Base-by-base conservation (phyloP, 2,329 filamentous ascomycete genomes). In the Claviceps sp. region DNA sequence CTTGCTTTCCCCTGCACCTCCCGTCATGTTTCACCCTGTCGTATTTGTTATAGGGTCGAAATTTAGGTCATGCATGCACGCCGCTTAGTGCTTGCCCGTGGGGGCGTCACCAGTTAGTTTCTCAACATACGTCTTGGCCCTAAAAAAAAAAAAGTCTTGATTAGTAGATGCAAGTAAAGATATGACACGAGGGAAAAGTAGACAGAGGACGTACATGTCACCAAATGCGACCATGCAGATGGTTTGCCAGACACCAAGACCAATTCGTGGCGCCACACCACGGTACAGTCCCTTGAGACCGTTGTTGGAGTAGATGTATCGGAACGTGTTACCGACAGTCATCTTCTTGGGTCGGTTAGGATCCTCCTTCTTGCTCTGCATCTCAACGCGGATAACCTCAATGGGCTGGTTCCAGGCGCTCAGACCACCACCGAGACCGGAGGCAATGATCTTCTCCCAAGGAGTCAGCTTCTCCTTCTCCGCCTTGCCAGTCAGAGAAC, bases 321-420 rank as follows among this genome's bases (percentile, higher is more conserved):
- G 75, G 69, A 81, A 77, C 52, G 82, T 83, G 71, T 89, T 95
- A 61, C 83, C 87, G 56, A 98, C 93, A 49, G 89, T 97, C 86
- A 98, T 85, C 76, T 98, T 98, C 83, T 95, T 95, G 61, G 93
- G 93, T 50, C 93, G 86, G 77, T 97, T 97, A 55, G 93, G 90
- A 68, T 98, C 93, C 62, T 86, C 88, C 62, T 85, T 96, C 83
- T 96, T 97, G 76, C 88, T 95, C 82, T 98, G 93, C 88, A 98
- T 96, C 80, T 98, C 93, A 56, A 98, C 91, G 58, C 93, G 88
- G 68, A 98, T 96, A 67, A 98, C 93, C 80, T 98, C 93, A 68
- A 98, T 98, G 56, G 93, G 93, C 79, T 98, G 93, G 74, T 98
- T 98, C 93, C 93, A 98, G 58, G 93, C 93, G 56, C 83, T 89